phyloP scores from a whole-genome alignment of 805 yeast genomes.

The Saccharomyces eubayanus region DNA sequence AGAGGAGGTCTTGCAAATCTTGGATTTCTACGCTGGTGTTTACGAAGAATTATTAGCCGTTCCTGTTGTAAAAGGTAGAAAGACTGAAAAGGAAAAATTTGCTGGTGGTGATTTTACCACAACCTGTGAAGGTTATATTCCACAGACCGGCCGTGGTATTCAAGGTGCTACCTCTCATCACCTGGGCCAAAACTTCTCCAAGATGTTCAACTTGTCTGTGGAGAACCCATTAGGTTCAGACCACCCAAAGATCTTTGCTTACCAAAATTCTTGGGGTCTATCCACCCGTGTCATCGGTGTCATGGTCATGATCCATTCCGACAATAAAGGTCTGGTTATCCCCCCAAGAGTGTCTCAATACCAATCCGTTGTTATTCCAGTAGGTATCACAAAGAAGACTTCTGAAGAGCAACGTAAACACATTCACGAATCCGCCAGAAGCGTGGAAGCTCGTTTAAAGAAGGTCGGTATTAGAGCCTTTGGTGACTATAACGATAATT shows the following conservation, averaged over 20 bases:
- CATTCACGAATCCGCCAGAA: slow-evolving; percentile 61
- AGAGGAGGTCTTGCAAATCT: slow-evolving; percentile 75
- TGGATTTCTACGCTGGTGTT: slow-evolving; percentile 75
- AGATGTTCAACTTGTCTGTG: slow-evolving; percentile 92
- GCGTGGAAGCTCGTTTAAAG: slow-evolving; percentile 54
- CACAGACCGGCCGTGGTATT: slow-evolving; percentile 98
- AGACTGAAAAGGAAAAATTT: slow-evolving; percentile 95
- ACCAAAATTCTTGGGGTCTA: slow-evolving; percentile 98
- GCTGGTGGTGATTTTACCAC: slow-evolving; percentile 97
- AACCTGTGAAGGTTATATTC: slow-evolving; percentile 92
- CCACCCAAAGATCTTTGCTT: slow-evolving; percentile 77
- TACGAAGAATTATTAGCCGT: slow-evolving; percentile 93
- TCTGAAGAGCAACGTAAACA: slow-evolving; percentile 62
- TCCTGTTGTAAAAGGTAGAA: slow-evolving; percentile 89
- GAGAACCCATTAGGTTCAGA: slow-evolving; percentile 92
- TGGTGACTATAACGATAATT: slow-evolving; percentile 87
- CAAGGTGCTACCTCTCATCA: slow-evolving; percentile 99
- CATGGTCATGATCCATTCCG: slow-evolving; percentile 98
- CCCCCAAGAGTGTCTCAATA: slow-evolving; percentile 94
- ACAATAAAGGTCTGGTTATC: slow-evolving; percentile 93
- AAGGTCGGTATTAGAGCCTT: slow-evolving; percentile 62
- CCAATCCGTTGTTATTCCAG: slow-evolving; percentile 91
- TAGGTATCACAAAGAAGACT: slow-evolving; percentile 86
- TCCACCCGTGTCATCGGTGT: slow-evolving; percentile 98
- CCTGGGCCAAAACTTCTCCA: slow-evolving; percentile 95